These are phyloP conservation scores for Pseudocercospora musae DNA, from an alignment of 2,329 filamentous ascomycete species.

Conservation along the genomic window DNA sequence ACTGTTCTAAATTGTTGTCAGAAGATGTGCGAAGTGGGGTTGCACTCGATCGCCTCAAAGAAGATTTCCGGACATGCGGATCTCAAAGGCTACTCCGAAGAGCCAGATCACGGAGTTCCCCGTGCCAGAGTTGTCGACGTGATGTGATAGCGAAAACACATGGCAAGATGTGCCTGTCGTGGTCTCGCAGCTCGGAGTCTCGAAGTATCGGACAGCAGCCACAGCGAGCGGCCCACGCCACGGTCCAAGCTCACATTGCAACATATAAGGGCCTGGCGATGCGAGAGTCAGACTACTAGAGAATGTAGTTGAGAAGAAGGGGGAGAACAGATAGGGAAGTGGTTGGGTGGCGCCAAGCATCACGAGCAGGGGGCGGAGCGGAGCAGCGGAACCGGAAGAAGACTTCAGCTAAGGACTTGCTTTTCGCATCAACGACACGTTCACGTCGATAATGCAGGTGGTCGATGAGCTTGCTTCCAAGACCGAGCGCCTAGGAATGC, in stretches of 20 bases:
- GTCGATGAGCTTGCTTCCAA: neutral
- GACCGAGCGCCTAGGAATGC: no score
- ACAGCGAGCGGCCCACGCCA: neutral
- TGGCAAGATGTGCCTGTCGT: neutral
- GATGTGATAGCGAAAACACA: neutral
- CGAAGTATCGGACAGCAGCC: neutral
- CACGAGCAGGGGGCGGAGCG: neutral
- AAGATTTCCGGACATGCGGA: neutral
- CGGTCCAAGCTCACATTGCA: neutral
- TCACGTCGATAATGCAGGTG: neutral
- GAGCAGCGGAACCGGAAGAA: no score
- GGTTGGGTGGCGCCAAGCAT: neutral
- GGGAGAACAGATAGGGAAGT: neutral
- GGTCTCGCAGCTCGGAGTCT: neutral
- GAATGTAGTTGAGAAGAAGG: neutral
- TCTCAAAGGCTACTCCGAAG: neutral
- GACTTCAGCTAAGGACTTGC: no score
- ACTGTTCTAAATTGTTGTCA: neutral
- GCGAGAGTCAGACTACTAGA: neutral
- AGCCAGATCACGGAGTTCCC: neutral
- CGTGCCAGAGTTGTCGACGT: neutral
- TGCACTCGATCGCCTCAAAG: neutral
- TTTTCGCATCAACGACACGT: no score
- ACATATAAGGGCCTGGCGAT: neutral
- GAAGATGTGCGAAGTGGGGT: neutral